A percentile compares a stretch with the other conserved stretches of the same genome.
These are phyloP conservation scores for Sanguinoderma infundibulare DNA, from an alignment of 1,284 basidiomycete species.

Conservation along the genomic window DNA sequence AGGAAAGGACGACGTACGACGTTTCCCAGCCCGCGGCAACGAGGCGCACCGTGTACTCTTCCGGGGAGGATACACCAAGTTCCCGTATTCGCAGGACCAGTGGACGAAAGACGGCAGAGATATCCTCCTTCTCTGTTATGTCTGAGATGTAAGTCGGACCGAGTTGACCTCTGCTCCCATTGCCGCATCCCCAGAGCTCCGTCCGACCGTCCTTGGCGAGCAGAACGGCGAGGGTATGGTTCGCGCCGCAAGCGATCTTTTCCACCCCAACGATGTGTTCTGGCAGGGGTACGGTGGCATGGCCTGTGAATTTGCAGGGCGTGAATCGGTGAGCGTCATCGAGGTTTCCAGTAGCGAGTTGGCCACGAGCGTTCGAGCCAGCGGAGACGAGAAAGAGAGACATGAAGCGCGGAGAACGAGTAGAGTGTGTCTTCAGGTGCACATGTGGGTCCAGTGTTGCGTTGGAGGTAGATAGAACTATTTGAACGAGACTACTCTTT, in stretches of 20 bases:
- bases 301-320: conserved; percentile 46
- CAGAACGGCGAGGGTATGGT: conserved; percentile 66
- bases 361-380: conserved; percentile 81
- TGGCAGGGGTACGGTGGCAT: conserved; percentile 28
- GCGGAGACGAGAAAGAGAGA: conserved; percentile 44
- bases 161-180: conserved; percentile 65
- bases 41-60: conserved; percentile 42
- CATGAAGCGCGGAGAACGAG: neutral
- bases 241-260: conserved; percentile 61
- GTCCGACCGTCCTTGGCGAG: conserved; percentile 29
- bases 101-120: conserved; percentile 45
- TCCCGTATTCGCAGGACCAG: conserved; percentile 46
- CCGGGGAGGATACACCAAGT: conserved; percentile 15
- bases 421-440: neutral
- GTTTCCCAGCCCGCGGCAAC: conserved; percentile 85
- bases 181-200: conserved; percentile 73
- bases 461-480: no score
- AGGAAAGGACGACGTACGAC: conserved; percentile 66
- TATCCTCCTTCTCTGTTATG: conserved; percentile 9
- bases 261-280: conserved; percentile 36
- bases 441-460: neutral
- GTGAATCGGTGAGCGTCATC: conserved; percentile 66
- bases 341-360: conserved; percentile 62
- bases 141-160: conserved; percentile 40
- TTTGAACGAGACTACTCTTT: no score